These are phyloP conservation scores for Claviceps purpurea DNA, from an alignment of 2,329 filamentous ascomycete species.

Conservation along the genomic window DNA sequence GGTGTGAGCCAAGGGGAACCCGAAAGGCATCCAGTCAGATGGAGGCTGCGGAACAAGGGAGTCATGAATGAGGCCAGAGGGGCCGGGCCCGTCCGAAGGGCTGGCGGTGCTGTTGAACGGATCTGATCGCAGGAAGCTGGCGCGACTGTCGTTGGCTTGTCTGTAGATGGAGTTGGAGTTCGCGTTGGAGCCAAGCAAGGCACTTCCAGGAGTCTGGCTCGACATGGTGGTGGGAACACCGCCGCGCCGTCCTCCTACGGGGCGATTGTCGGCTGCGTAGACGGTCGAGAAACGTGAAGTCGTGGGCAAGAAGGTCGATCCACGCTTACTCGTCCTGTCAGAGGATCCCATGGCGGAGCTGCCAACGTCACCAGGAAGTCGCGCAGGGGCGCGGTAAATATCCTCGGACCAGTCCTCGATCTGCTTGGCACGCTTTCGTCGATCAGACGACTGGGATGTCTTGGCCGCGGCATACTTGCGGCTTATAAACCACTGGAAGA, in stretches of 20 bases:
- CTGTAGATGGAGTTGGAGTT: slow-evolving; percentile 56
- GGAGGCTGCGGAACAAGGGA: slow-evolving; percentile 91
- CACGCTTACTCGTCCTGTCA: slow-evolving; percentile 66
- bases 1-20: slow-evolving; percentile 82
- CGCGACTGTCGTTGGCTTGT: slow-evolving; percentile 47
- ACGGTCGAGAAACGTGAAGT: slow-evolving; percentile 91
- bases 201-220: slow-evolving; percentile 65
- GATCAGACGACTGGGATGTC: slow-evolving; percentile 69
- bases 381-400: slow-evolving; percentile 82
- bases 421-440: slow-evolving; percentile 75
- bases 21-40: slow-evolving; percentile 93
- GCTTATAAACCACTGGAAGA: slow-evolving; percentile 95
- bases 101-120: slow-evolving; percentile 40
- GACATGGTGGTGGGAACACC: slow-evolving; percentile 82
- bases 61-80: slow-evolving; percentile 92
- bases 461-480: slow-evolving; percentile 73
- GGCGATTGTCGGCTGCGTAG: slow-evolving; percentile 56
- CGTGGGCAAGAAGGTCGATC: slow-evolving; percentile 74
- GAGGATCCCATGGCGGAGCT: slow-evolving; percentile 49
- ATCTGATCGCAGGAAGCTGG: slow-evolving; percentile 51
- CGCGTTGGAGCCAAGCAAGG: slow-evolving; percentile 41
- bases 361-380: slow-evolving; percentile 61
- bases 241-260: slow-evolving; percentile 32
- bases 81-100: slow-evolving; percentile 57
- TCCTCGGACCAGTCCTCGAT: slow-evolving; percentile 98